Base-by-base conservation (phyloP, 192 early-diverging fungal species). In the Linnemannia zychae region DNA sequence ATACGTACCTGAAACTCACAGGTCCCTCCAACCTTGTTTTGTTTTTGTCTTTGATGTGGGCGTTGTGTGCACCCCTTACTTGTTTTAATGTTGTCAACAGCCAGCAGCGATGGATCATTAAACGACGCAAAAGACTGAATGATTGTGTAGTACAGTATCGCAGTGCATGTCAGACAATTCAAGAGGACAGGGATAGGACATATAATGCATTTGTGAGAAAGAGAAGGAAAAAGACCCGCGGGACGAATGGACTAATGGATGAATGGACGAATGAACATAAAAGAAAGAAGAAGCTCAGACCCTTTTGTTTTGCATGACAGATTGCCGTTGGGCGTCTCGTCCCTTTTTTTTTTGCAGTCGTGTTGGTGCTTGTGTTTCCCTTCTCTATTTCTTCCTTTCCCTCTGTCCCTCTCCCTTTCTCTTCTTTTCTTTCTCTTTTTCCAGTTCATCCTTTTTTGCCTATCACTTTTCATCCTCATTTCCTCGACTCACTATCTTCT, bases 231-330 rank as follows among this genome's bases (percentile, higher is more conserved):
- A 57, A 57, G 53, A 31, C 57, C 57, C 57, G 57, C 57, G 57
- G 57, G 57, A 63, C 28, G 28, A n/a, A 63, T 63, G 24, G 57
- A 63, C 28, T n/a, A 63, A 63, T 44, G 40, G 57, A 63, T 63
- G 28, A 57, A 63, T 63, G 24, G 57, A 63, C 28, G 57, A 63
- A 63, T 44, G 40, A 44, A 44, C 40, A 44, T 20, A 33, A 20
- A 48, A 52, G 37, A 24, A 72, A 17, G 34, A 50, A 48, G 38
- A 71, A 71, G 31, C 40, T 15, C 38, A 48, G 70, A 49, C 28
- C 33, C 49, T 37, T 47, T 53, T 72, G 44, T 72, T 50, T 47
- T 72, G 71, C 71, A 72, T 72, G 24, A 50, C 40, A 31, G 22
- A 37, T 34, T 22, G 28, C 28, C 70, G 38, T 31, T 72, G 71